These are phyloP conservation scores for Aspergillus jensenii DNA, from an alignment of 2,329 filamentous ascomycete species.

Conservation along the genomic window DNA sequence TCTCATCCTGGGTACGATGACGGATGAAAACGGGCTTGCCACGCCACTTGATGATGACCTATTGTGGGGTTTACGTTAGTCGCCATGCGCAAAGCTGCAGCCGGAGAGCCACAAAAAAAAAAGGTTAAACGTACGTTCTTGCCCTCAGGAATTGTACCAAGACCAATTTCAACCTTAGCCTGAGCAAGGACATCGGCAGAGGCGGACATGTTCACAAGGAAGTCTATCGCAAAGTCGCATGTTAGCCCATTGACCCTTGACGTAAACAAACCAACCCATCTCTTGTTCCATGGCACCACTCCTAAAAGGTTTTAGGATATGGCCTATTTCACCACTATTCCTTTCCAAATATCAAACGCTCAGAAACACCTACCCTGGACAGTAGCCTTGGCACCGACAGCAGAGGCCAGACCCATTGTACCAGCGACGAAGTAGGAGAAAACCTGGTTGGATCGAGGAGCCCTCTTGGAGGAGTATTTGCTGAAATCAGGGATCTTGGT, in stretches of 20 bases:
- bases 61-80: constrained; percentile 22
- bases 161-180: constrained; percentile 98
- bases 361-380: constrained; percentile 76
- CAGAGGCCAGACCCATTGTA: constrained; percentile 85
- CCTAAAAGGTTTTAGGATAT: neutral
- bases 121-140: constrained; percentile 75
- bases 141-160: constrained; percentile 90
- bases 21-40: constrained; percentile 99
- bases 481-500: constrained; percentile 84
- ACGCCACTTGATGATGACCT: constrained; percentile 99
- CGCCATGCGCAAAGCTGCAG: neutral
- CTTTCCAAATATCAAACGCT: constrained; percentile 4
- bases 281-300: neutral
- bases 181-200: constrained; percentile 98
- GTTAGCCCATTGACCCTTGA: constrained; percentile 22
- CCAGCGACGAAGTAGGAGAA: constrained; percentile 99
- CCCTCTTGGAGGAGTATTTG: constrained; percentile 75
- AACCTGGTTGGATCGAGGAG: constrained; percentile 73
- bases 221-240: constrained; percentile 63
- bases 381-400: constrained; percentile 94
- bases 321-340: neutral
- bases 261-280: constrained; percentile 2
- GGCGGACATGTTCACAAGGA: constrained; percentile 99
- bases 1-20: constrained; percentile 91
- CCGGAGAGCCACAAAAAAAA: neutral